Evolutionary conservation across 495 filamentous ascomycete genomes (phyloP).

Genomic region (Pyronema omphalodes): DNA sequence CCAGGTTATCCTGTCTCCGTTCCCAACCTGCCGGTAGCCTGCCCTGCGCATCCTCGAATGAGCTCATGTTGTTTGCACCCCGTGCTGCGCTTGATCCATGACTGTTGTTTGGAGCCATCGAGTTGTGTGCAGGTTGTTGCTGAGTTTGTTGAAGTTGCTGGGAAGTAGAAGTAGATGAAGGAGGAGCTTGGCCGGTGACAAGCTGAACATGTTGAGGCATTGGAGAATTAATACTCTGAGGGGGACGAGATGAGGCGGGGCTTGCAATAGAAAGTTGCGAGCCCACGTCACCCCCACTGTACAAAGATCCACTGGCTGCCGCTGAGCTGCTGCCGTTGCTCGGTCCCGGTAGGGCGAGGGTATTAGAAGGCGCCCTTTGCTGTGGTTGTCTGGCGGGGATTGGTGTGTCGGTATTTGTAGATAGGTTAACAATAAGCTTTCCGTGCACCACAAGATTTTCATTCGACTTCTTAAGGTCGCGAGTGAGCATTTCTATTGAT

Average conservation of each 20-base stretch:
- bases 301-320: conserved; percentile 16
- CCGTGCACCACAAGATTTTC: conserved; percentile 96
- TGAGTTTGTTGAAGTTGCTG: conserved; percentile 10
- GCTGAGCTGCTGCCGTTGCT: conserved; percentile 19
- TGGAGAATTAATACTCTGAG: background rate
- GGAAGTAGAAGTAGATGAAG: conserved; percentile 6
- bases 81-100: conserved; percentile 28
- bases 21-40: conserved; percentile 90
- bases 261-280: conserved; percentile 18
- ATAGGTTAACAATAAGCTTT: conserved; percentile 89
- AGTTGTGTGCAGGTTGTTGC: conserved; percentile 16
- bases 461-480: conserved; percentile 93
- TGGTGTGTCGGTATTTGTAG: conserved; percentile 58
- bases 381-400: conserved; percentile 23
- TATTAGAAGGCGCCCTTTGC: background rate
- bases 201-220: background rate
- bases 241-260: conserved; percentile 10
- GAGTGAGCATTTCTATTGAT: conserved; percentile 72
- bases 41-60: conserved; percentile 88
- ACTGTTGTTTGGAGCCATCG: conserved; percentile 4
- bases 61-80: conserved; percentile 48
- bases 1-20: conserved; percentile 83
- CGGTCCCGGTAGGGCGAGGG: conserved; percentile 13
- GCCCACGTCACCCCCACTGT: conserved; percentile 17
- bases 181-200: background rate